These are phyloP conservation scores for Podila clonocystis DNA, from an alignment of 192 early-diverging fungal genomes.

Conservation along the genomic window DNA sequence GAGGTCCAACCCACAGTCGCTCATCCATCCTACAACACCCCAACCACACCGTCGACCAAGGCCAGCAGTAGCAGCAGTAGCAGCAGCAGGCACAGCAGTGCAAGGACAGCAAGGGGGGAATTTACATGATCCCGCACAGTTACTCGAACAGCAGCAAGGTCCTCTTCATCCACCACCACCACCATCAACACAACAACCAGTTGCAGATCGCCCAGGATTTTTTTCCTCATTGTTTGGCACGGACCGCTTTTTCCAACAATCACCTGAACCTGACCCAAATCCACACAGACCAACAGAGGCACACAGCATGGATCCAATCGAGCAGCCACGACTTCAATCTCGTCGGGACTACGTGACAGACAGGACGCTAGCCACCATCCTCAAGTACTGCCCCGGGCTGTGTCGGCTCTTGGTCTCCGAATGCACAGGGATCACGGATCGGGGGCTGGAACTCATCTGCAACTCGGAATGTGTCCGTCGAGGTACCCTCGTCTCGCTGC, in stretches of 20 bases:
- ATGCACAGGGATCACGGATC: conserved; percentile 47
- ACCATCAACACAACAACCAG: background rate
- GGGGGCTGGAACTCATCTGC: conserved; percentile 7
- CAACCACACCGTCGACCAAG: background rate
- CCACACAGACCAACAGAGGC: background rate
- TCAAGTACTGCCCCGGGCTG: conserved; percentile 48
- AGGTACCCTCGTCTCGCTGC: conserved; percentile 26
- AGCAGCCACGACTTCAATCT: conserved; percentile 11
- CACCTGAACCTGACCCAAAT: background rate
- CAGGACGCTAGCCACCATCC: conserved; percentile 42
- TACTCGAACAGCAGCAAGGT: conserved; percentile 4
- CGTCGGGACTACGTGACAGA: conserved; percentile 49
- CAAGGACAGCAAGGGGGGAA: background rate
- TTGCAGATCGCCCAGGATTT: background rate
- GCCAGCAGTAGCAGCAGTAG: background rate
- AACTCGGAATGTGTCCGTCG: conserved; percentile 13
- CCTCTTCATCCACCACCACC: background rate
- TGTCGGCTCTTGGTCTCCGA: conserved; percentile 47
- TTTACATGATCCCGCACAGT: background rate
- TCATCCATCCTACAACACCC: conserved; percentile 1
- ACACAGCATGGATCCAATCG: background rate
- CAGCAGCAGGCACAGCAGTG: background rate
- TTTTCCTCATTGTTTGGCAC: conserved; percentile 12
- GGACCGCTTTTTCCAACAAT: background rate
- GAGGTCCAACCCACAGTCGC: conserved; percentile 12